phyloP scores from a whole-genome alignment of 768 basidiomycete species.

The Agrocybe chaxingu region DNA sequence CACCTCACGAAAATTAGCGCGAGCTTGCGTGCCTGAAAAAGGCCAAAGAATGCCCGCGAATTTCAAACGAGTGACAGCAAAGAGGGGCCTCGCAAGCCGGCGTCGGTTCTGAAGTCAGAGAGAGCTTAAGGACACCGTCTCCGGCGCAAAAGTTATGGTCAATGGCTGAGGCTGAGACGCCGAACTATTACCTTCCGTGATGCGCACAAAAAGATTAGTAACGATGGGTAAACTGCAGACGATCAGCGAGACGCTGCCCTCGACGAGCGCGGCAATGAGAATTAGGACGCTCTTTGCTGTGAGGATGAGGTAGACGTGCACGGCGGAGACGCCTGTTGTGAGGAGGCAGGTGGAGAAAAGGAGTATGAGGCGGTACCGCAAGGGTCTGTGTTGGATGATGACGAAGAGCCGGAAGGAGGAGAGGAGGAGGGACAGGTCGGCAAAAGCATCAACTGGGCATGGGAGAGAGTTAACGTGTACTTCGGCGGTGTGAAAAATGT shows the following conservation, averaged over 20 bases:
- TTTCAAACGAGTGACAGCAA: too few relatives aligned
- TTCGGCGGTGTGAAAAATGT: neutral
- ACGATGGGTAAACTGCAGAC: slow-evolving; percentile 39
- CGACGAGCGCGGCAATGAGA: slow-evolving; percentile 38
- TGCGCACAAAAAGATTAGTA: slow-evolving; percentile 24
- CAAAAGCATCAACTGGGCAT: slow-evolving; percentile 11
- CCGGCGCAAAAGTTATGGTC: too few relatives aligned
- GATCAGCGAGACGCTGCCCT: slow-evolving; percentile 35
- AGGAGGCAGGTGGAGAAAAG: slow-evolving; percentile 44
- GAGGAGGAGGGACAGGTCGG: slow-evolving; percentile 7
- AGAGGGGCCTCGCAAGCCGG: too few relatives aligned
- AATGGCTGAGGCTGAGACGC: too few relatives aligned
- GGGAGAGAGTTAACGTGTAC: neutral
- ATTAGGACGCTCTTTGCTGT: slow-evolving; percentile 22
- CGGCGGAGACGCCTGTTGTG: slow-evolving; percentile 45
- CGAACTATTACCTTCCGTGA: neutral
- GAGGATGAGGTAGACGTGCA: slow-evolving; percentile 43
- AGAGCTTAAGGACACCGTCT: too few relatives aligned
- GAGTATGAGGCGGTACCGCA: slow-evolving; percentile 10
- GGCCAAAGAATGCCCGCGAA: too few relatives aligned
- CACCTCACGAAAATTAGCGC: too few relatives aligned
- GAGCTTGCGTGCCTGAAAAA: too few relatives aligned
- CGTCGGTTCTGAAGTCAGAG: too few relatives aligned
- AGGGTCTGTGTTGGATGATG: slow-evolving; percentile 11
- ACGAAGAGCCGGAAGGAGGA: slow-evolving; percentile 11